These are phyloP conservation scores for Asparagopsis taxiformis DNA, from an alignment of 31 red algal genomes.

Conservation along the genomic window DNA sequence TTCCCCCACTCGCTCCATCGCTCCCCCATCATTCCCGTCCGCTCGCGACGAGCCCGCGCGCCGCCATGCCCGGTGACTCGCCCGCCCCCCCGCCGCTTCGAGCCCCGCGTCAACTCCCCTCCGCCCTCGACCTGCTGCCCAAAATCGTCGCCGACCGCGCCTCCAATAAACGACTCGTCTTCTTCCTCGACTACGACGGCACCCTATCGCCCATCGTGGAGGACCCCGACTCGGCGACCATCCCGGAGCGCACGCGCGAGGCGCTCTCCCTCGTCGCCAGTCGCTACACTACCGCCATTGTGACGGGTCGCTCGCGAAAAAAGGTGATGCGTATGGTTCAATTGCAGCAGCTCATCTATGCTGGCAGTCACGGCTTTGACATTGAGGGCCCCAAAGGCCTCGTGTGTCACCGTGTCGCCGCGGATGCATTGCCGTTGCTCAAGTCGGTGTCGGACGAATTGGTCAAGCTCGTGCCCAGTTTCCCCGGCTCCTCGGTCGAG, in stretches of 20 bases:
- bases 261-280: constrained; percentile 32
- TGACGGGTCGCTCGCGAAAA: constrained; percentile 61
- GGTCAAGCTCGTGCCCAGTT: not conserved
- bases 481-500: constrained; percentile 70
- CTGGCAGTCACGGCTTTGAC: constrained; percentile 88
- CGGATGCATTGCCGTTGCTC: constrained; percentile 48
- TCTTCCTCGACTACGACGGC: constrained; percentile 89
- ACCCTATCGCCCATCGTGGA: constrained; percentile 85
- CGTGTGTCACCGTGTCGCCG: constrained; percentile 47
- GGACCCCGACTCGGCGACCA: constrained; percentile 66
- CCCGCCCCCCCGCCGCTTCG: too few species aligned
- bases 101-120: not conserved
- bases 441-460: constrained; percentile 27
- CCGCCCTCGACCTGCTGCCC: constrained; percentile 2
- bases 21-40: too few species aligned
- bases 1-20: too few species aligned
- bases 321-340: constrained; percentile 73
- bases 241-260: constrained; percentile 41
- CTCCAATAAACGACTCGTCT: constrained; percentile 37
- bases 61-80: too few species aligned
- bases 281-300: constrained; percentile 71
- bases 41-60: too few species aligned
- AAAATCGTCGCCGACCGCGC: not conserved
- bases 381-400: constrained; percentile 60
- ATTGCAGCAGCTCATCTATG: constrained; percentile 67